A percentile compares a stretch with the other conserved stretches of the same genome.
These are phyloP conservation scores for Tetragonia tetragonoides DNA, from an alignment of 148 eudicot species.

Conservation along the genomic window DNA sequence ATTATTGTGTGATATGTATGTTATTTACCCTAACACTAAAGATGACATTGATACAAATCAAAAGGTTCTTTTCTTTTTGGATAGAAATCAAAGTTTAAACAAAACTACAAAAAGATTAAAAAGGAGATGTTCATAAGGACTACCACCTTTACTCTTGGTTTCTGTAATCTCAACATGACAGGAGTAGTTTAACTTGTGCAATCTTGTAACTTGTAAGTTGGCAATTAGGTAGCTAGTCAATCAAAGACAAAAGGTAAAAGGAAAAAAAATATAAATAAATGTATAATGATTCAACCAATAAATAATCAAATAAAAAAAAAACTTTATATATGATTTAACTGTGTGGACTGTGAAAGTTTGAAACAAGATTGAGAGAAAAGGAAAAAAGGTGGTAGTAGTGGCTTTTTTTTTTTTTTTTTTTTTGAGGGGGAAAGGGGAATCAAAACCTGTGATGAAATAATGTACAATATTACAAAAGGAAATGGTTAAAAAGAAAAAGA, in stretches of 20 bases:
- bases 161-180: slow-evolving; percentile 19
- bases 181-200: slow-evolving; percentile 29
- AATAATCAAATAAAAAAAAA: too few relatives aligned
- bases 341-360: slow-evolving; percentile 7
- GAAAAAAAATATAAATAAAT: not conserved
- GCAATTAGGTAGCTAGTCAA: slow-evolving; percentile 31
- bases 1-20: too few relatives aligned
- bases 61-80: not conserved
- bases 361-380: not conserved
- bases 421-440: slow-evolving; percentile 13
- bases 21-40: not conserved
- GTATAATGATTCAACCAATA: not conserved
- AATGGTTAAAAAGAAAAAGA: slow-evolving; percentile 17
- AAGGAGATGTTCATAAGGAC: too few relatives aligned
- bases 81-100: not conserved
- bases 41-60: not conserved
- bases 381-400: not conserved
- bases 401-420: not conserved
- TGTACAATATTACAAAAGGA: slow-evolving; percentile 19
- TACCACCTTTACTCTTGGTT: not conserved
- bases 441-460: slow-evolving; percentile 5
- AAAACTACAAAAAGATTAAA: not conserved
- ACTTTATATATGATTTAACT: too few relatives aligned
- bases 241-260: slow-evolving; percentile 16
- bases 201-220: slow-evolving; percentile 12